Base-by-base conservation (phyloP, 305 asterid species). In the Fraxinus platypoda region DNA sequence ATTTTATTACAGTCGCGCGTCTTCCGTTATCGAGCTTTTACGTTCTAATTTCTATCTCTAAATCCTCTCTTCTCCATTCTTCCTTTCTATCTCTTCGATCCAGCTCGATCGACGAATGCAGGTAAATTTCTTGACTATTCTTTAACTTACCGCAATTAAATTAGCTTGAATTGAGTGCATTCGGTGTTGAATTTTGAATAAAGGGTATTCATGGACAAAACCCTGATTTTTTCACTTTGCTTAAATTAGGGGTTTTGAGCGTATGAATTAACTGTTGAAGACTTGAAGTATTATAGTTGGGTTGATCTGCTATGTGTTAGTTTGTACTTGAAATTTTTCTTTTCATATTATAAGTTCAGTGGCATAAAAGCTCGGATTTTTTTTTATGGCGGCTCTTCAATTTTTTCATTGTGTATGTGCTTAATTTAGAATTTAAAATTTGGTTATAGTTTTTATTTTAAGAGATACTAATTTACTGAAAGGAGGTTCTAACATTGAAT, bases 51-150 rank as follows among this genome's bases (percentile, higher is more conserved):
- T 66, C 74, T 25, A 83, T 83, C 82, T 76, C 87, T 78, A 64
- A 52, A 15, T 66, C 74, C 49, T 23, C 7, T 31, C 12, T 43
- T 83, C 38, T 41, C 35, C 73, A 34, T 64, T 52, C 62, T 13
- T 74, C 83, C 77, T 34, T 75, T 70, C 75, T 43, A 76, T 86
- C 73, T 86, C 73, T 77, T 81, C 84, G 87, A 83, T 87, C 86
- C 78, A 85, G 81, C 87, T 82, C 79, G 88, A 80, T 86, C 88
- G 83, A 78, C 73, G 87, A 83, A 83, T 85, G 87, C 88, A 68
- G 92, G 88, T 86, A 23, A 80, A 77, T 77, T 81, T 62, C 30
- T 83, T 13, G 76, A 11, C 78, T 74, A 33, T 52, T 78, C 46
- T 34, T 21, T 19, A 25, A 43, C 83, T 80, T 81, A 26, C 49